phyloP scores from a whole-genome alignment of 805 yeast genomes.

The Candida gorgasii region DNA sequence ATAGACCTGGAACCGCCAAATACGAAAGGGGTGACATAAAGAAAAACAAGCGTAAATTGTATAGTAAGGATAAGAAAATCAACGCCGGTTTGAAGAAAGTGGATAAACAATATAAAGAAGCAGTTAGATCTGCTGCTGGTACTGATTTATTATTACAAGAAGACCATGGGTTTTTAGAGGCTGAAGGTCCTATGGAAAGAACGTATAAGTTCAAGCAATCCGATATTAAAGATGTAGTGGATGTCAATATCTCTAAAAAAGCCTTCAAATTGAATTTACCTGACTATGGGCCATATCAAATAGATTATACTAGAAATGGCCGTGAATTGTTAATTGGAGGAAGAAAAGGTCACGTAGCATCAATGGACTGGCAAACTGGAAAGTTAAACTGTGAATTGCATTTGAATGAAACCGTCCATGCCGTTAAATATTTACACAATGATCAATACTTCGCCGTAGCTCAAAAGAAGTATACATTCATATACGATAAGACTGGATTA shows the following conservation, averaged over 20 bases:
- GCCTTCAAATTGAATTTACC: slow-evolving; percentile 69
- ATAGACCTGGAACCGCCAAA: slow-evolving; percentile 25
- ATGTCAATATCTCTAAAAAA: slow-evolving; percentile 71
- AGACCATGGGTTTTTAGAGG: slow-evolving; percentile 82
- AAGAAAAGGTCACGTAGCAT: slow-evolving; percentile 89
- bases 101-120: slow-evolving; percentile 73
- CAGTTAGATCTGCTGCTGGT: slow-evolving; percentile 79
- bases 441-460: slow-evolving; percentile 96
- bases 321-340: slow-evolving; percentile 85
- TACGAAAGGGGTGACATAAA: slow-evolving; percentile 26
- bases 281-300: slow-evolving; percentile 82
- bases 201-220: slow-evolving; percentile 83
- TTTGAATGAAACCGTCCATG: slow-evolving; percentile 85
- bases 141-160: slow-evolving; percentile 86
- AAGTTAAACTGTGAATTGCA: slow-evolving; percentile 76
- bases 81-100: slow-evolving; percentile 64
- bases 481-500: slow-evolving; percentile 87
- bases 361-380: slow-evolving; percentile 95
- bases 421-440: slow-evolving; percentile 86
- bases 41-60: slow-evolving; percentile 23
- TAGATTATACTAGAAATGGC: slow-evolving; percentile 87
- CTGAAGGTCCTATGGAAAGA: slow-evolving; percentile 89
- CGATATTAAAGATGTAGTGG: slow-evolving; percentile 77
- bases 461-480: slow-evolving; percentile 90
- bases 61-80: slow-evolving; percentile 58